Evolutionary conservation across 441 rosid species (phyloP), one percentile per base, ranked within the genome.

Genomic region (Mallotus repandus): DNA sequence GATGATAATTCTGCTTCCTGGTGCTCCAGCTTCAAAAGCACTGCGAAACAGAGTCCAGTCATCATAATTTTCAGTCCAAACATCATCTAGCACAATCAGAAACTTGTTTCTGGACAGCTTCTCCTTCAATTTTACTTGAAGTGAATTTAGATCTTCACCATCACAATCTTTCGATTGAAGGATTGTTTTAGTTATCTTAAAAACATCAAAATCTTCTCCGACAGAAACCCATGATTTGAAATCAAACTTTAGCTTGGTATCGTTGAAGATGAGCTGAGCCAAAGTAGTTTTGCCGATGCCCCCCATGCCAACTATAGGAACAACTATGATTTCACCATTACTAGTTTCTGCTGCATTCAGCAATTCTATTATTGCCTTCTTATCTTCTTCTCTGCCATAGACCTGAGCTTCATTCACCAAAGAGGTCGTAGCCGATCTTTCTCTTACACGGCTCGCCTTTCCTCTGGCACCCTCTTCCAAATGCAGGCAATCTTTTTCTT

Each of bases 141-240:
- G 76, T 5, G 7, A 38, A 25, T 74, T 53, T 13, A 78, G 38
- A 58, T 74, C 72, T 10, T 32, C 19, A 3, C 14, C 18, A 19
- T 52, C 71, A n/a, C 4, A 5, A 4, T 15, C 19, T 5, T 60
- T 21, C n/a, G 55, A 15, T 41, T 18, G 54, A 9, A 78, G 58
- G 50, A 78, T 62, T 3, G 38, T 32, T 63, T 49, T 73, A 2
- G 77, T 55, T 13, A 73, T 32, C 46, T 15, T 68, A 12, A 29
- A 2, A 64, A 63, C 45, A 46, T 78, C 73, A 59, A 77, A 77
- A 41, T 61, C 73, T n/a, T 77, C 77, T 18, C 59, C 70, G 13
- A 77, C 80, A 66, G 55, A 68, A 15, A 66, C 76, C 80, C 80
- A 77, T 15, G 10, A 22, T 68, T 21, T 77, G n/a, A 66, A 32